These are phyloP conservation scores for Heracleum sosnowskyi DNA, from an alignment of 129 eudicot species.

Conservation along the genomic window DNA sequence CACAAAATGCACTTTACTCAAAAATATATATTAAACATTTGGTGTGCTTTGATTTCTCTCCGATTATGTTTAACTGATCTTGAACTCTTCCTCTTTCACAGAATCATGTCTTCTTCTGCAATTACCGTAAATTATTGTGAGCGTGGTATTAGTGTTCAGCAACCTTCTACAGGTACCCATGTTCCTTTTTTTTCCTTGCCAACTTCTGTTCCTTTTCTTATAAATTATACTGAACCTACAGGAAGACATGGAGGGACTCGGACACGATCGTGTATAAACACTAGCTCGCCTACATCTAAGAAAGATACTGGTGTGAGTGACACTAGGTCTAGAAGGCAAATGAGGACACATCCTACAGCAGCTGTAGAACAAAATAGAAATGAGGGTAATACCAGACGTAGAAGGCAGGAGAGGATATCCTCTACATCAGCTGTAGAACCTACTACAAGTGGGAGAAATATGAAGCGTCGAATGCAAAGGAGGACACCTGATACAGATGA, in stretches of 20 bases:
- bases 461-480: background rate
- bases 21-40: background rate
- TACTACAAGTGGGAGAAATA: background rate
- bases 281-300: slow-evolving; percentile 8
- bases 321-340: background rate
- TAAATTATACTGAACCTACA: background rate
- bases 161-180: background rate
- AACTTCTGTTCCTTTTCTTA: background rate
- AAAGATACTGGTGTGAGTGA: background rate
- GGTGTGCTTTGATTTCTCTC: background rate
- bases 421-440: background rate
- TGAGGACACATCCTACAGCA: background rate
- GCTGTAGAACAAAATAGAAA: background rate
- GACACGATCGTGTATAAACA: background rate
- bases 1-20: no score
- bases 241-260: background rate
- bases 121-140: background rate
- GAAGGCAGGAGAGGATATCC: background rate
- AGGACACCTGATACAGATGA: background rate
- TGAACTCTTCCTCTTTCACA: background rate
- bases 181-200: background rate
- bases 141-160: background rate
- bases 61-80: background rate
- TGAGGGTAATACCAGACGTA: background rate
- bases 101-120: background rate